Base-by-base conservation (phyloP, 805 yeast genomes). In the Soucietia sequanensis region DNA sequence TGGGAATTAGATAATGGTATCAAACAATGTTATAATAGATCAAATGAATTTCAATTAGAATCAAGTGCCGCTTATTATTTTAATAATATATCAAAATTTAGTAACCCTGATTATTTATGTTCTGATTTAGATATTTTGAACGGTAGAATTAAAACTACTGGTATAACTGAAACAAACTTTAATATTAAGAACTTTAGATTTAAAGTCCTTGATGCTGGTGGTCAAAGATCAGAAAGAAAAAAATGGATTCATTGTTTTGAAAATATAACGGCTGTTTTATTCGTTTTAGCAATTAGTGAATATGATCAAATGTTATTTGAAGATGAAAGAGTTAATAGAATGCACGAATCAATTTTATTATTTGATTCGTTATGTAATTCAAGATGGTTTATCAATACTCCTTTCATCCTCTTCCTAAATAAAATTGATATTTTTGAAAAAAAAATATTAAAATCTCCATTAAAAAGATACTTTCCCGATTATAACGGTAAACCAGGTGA, bases 231-330 rank as follows among this genome's bases (percentile, higher is more conserved):
- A 14, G 97, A 90, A 57, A 72, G 97, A 41, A 79, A 83, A 48
- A 90, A 90, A 57, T 90, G 97, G 97, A 85, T 90, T 43, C 96
- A 89, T 54, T 87, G 95, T 53, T 90, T 90, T 60, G 93, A 90
- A 52, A 87, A 84, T 42, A 85, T 91, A 32, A 84, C 95, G 0
- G 85, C 95, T 3, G 83, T 95, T 0, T 58, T 91, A 24, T 93
- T 88, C 58, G 96, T 91, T 6, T 74, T 85, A 13, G 96, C 97
- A 0, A 80, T 88, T 17, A 79, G 88, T 31, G 99, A 93, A 64
- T 93, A 87, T 58, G 97, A 91, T 62, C 96, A 91, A 61, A 80
- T 76, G 68, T 62, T 93, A 31, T 88, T 85, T 62, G 99, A 91
- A 59, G 98, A 91, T 58, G 85, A 81, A 46, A 62, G 83, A 11